Evolutionary conservation across 305 asterid species (phyloP).

Genomic region (Fraxinus nigra): DNA sequence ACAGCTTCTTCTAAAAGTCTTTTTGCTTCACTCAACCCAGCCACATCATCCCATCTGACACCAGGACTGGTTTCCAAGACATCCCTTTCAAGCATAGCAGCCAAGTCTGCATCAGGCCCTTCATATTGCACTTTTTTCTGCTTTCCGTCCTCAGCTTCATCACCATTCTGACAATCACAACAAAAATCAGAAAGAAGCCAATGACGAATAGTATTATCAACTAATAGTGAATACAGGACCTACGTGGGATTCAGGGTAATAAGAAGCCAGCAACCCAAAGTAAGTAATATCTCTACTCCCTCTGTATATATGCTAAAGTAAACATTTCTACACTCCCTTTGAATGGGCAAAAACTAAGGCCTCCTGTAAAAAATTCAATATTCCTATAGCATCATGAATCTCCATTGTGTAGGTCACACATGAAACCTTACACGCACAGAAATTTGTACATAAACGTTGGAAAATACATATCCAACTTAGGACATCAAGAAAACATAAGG

Average conservation of each 20-base stretch:
- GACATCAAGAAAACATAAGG: background rate
- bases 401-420: background rate
- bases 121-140: slow-evolving; percentile 74
- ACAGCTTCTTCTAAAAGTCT: slow-evolving; percentile 99
- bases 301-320: background rate
- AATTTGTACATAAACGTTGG: background rate
- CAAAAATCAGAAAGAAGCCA: slow-evolving; percentile 16
- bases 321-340: background rate
- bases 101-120: slow-evolving; percentile 97
- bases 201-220: background rate
- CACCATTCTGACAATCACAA: slow-evolving; percentile 58
- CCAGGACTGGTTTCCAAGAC: slow-evolving; percentile 92
- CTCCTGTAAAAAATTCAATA: background rate
- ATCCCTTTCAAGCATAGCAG: slow-evolving; percentile 99
- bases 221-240: background rate
- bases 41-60: slow-evolving; percentile 98
- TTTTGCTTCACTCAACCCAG: slow-evolving; percentile 95
- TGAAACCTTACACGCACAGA: background rate
- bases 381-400: slow-evolving; percentile 5
- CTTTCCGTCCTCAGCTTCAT: slow-evolving; percentile 79
- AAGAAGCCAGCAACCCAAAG: background rate
- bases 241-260: background rate
- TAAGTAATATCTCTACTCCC: slow-evolving; percentile 4
- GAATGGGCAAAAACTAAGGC: background rate
- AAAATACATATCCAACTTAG: background rate